Evolutionary conservation across 371 early-diverging fungal genomes (phyloP), one percentile per base, ranked within the genome.

Genomic region (Batrachochytrium dendrobatidis): DNA sequence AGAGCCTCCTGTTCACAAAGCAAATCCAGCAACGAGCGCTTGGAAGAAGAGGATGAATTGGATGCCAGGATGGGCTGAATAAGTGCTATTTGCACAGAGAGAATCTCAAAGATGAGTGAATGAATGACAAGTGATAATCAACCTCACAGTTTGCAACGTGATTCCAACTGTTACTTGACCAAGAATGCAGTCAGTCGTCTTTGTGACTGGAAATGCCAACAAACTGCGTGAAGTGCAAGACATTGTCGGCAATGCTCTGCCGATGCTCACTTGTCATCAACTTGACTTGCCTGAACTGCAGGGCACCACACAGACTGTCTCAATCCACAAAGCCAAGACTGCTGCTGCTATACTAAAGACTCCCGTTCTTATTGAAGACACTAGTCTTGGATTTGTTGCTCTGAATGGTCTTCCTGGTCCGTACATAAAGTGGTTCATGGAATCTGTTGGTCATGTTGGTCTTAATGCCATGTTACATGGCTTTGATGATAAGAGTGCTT

Each of bases 301-400:
- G 70, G 95, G 92, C 17, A 76, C 70, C 0, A 60, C 87, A 5
- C 64, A 75, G 48, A 81, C 86, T 49, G 86, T 96, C 58, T 85
- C 95, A 0, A 68, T 62, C 15, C 86, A 87, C 55, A 96, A 96
- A 70, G 89, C 89, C 67, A 76, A 75, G 55, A 67, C 73, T 6
- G 73, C 73, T 43, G 86, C 90, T 0, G 77, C 77, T 35, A 71
- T 83, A 35, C 55, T 90, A 31, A 73, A 85, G 44, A 83, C 86
- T 3, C 89, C 93, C 33, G 93, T 92, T 35, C 85, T 96, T 50
- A 90, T 88, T 29, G 98, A 97, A 74, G 98, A 97, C 73, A 95
- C 95, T 10, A 82, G 85, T 33, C 83, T 97, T 32, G 90, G 92
- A 65, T 97, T 94, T 77, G 86, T 88, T 61, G 94, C 95, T 20